Evolutionary conservation across 1,139 yeast genomes (phyloP), one percentile per base, ranked within the genome.

Genomic region (Sugiyamaella xylanicola): DNA sequence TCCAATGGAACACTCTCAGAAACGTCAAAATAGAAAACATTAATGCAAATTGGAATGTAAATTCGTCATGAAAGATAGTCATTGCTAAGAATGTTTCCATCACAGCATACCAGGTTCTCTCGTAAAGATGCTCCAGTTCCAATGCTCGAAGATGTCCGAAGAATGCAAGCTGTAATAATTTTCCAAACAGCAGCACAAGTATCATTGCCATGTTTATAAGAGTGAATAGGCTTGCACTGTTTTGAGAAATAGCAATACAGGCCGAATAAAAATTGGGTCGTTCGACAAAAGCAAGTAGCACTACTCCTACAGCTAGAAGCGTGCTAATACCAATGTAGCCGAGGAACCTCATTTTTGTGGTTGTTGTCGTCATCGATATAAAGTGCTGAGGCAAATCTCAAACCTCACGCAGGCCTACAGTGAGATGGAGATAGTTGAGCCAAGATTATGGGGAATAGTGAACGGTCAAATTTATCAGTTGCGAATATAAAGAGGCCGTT

Each of bases 111-210:
- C 87, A 81, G 11, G 84, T 73, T 54, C 83, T 74, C 63, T 89
- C 95, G 59, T 85, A 78, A 20, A 92, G 74, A 66, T 87, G 91
- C 63, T 92, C 96, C 48, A 81, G 73, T 68, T 93, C 99, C 47
- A 88, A 77, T 29, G 84, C 74, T 54, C 96, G 75, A 54, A 93
- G 73, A 55, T 83, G 85, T 0, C 97, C 97, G 74, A 91, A 91
- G 48, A 91, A 68, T 0, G 85, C 3, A 51, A 70, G 56, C 60
- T 82, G 85, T 1, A 82, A 61, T 4, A 74, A 22, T 58, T 77
- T 76, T 4, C 82, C 84, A n/a, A 74, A 19, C 2, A 77, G 51
- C 7, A 77, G 59, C 3, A 77, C 61, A 48, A 76, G 64, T 42
- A 74, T 69, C 46, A 82, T 68, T 15, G 79, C 68, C 72, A 78